Conservation (phyloP, 208 protist species). For the Trypanosoma rangeli region DNA sequence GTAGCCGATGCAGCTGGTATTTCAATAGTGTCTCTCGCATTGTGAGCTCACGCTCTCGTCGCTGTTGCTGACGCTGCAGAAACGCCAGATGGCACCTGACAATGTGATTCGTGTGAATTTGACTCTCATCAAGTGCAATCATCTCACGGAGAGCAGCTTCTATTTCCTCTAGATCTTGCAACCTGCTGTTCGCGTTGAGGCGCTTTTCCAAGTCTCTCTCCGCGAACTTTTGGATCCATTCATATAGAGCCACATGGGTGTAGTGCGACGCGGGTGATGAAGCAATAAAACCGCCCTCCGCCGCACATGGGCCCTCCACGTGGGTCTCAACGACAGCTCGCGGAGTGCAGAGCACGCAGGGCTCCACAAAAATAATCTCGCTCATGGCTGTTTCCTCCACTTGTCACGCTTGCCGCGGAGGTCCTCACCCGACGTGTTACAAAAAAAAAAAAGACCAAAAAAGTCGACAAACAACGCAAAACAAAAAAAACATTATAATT, state of each 20-base stretch:
- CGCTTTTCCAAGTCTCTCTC: neutral
- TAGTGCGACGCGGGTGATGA: neutral
- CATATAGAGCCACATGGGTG: conserved; percentile 10
- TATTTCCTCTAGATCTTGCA: neutral
- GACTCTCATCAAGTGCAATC: conserved; percentile 17
- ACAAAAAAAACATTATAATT: too few species aligned
- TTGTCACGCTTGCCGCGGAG: neutral
- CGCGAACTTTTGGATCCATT: conserved; percentile 16
- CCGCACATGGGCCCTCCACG: neutral
- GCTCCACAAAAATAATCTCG: conserved; percentile 8
- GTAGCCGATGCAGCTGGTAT: conserved; percentile 13
- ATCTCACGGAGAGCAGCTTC: conserved; percentile 12
- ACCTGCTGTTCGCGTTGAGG: neutral
- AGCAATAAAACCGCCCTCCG: neutral
- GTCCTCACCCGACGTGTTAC: neutral
- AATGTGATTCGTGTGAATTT: conserved; percentile 6
- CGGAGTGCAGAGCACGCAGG: neutral
- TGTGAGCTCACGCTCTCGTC: neutral
- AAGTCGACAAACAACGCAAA: too few species aligned
- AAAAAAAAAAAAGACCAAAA: neutral
- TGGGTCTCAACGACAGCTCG: neutral
- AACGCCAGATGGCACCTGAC: neutral
- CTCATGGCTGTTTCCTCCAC: conserved; percentile 7
- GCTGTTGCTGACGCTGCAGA: neutral
- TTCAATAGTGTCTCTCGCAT: conserved; percentile 2